These are phyloP conservation scores for Laetiporus sulphureus DNA, from an alignment of 1,284 basidiomycete genomes.

Conservation along the genomic window DNA sequence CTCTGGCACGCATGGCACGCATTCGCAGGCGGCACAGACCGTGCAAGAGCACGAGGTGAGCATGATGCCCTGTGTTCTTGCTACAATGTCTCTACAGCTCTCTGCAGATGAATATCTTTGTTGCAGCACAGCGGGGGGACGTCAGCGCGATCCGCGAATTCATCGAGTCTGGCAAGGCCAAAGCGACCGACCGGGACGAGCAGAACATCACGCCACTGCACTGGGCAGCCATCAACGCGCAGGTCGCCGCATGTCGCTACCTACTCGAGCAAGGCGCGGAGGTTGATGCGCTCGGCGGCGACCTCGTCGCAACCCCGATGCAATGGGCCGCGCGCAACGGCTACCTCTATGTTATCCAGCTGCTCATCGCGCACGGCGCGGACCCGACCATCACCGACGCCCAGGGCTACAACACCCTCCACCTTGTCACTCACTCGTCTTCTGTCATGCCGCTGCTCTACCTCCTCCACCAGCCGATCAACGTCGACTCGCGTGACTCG, in stretches of 20 bases:
- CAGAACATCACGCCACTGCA: slow-evolving; percentile 95
- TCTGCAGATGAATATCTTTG: slow-evolving; percentile 57
- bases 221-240: slow-evolving; percentile 95
- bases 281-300: slow-evolving; percentile 91
- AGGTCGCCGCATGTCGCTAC: slow-evolving; percentile 71
- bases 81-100: neutral
- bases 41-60: slow-evolving; percentile 28
- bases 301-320: slow-evolving; percentile 91
- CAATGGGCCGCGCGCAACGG: slow-evolving; percentile 98
- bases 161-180: slow-evolving; percentile 67
- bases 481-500: slow-evolving; percentile 81
- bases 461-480: slow-evolving; percentile 86
- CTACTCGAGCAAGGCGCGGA: slow-evolving; percentile 93
- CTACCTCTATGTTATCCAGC: slow-evolving; percentile 90
- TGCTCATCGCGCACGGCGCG: slow-evolving; percentile 83
- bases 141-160: slow-evolving; percentile 60
- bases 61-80: neutral
- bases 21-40: slow-evolving; percentile 23
- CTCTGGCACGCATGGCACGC: slow-evolving; percentile 23
- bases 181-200: slow-evolving; percentile 76
- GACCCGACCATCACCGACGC: slow-evolving; percentile 90
- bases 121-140: slow-evolving; percentile 87
- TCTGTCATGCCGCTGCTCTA: slow-evolving; percentile 93
- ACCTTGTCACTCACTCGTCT: slow-evolving; percentile 92
- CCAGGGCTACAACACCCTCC: slow-evolving; percentile 95